A percentile compares a stretch with the other conserved stretches of the same genome.
phyloP scores from a whole-genome alignment of 192 early-diverging fungal genomes.

The Chytriomyces sp. region DNA sequence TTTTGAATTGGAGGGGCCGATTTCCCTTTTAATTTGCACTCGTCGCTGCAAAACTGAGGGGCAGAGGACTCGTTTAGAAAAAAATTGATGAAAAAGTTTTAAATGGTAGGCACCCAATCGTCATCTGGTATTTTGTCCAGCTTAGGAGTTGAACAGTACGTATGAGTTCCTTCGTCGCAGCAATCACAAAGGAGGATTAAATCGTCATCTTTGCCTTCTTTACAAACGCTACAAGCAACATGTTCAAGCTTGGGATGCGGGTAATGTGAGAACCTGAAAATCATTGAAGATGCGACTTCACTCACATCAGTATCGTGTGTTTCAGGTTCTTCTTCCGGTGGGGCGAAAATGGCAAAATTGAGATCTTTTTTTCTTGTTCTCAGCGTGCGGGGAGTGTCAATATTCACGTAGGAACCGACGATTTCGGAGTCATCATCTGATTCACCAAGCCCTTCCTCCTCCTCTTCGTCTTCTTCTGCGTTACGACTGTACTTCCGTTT shows the following conservation, averaged over 20 bases:
- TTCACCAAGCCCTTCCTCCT: background rate
- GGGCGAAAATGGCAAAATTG: conserved; percentile 3
- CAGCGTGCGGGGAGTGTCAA: conserved; percentile 4
- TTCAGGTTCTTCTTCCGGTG: conserved; percentile 5
- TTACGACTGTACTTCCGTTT: background rate
- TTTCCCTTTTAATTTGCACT: conserved; percentile 33
- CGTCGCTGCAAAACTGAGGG: conserved; percentile 29
- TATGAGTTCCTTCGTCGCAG: conserved; percentile 58
- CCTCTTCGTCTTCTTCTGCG: background rate
- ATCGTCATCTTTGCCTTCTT: conserved; percentile 49
- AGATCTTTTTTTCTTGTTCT: conserved; percentile 13
- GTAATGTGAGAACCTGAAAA: background rate
- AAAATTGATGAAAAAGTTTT: background rate
- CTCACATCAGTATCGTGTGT: background rate
- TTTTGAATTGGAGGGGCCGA: background rate
- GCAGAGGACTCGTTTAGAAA: background rate
- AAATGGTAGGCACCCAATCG: conserved; percentile 55
- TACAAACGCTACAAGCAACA: conserved; percentile 54
- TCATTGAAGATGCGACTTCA: background rate
- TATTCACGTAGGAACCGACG: background rate
- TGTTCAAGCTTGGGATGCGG: background rate
- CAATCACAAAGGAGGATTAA: conserved; percentile 58
- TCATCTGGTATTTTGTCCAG: conserved; percentile 53
- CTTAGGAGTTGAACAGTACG: conserved; percentile 52
- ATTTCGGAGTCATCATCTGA: conserved; percentile 7